Evolutionary conservation across 2,329 filamentous ascomycete genomes (phyloP).

Genomic region (Botrytis galanthina): DNA sequence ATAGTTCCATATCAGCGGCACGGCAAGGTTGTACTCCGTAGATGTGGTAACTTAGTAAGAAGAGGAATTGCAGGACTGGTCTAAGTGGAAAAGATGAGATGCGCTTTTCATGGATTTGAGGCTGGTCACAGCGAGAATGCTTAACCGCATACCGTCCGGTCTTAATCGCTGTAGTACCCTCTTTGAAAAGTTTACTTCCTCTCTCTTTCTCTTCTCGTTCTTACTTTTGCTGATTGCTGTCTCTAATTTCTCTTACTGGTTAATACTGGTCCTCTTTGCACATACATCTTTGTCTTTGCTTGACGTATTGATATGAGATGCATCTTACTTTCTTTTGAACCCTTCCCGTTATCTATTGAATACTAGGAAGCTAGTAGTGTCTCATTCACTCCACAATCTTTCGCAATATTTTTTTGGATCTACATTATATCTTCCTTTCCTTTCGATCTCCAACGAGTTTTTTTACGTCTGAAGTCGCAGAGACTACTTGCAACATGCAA

Average conservation of each 20-base stretch:
- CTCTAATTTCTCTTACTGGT: not conserved
- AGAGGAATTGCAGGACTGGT: not conserved
- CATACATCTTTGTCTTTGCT: slow-evolving; percentile 2
- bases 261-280: not conserved
- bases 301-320: slow-evolving; percentile 8
- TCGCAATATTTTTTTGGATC: not conserved
- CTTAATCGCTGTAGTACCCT: not conserved
- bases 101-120: not conserved
- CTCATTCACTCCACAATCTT: not conserved
- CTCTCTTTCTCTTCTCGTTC: not conserved
- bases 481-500: slow-evolving; percentile 25
- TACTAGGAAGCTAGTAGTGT: not conserved
- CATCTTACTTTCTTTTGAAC: not conserved
- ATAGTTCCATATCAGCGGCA: not conserved
- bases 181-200: not conserved
- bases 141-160: not conserved
- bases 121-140: slow-evolving; percentile 10
- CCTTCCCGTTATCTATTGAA: not conserved
- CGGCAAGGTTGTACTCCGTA: not conserved
- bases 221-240: not conserved
- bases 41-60: not conserved
- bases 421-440: not conserved
- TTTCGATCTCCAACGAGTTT: not conserved
- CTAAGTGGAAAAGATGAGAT: not conserved
- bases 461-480: not conserved